Evolutionary conservation across 805 yeast genomes (phyloP), one percentile per base, ranked within the genome.

Genomic region (Metschnikowia koreensis): DNA sequence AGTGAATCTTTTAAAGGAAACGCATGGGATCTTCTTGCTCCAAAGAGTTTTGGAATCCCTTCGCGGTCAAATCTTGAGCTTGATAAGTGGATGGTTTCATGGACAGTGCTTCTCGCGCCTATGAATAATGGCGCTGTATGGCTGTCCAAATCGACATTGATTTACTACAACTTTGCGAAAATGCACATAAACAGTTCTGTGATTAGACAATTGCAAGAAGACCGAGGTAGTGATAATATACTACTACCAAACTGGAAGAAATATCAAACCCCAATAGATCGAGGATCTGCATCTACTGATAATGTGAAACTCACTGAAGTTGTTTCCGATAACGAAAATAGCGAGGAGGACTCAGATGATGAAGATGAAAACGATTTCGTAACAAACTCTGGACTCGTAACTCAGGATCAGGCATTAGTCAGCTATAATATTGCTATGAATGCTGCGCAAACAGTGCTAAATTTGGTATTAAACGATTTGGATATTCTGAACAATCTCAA

Each of bases 61-160:
- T 84, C 87, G 62, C 81, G 79, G 57, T 77, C 84, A 7, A 85
- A 85, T 61, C 66, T 85, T 51, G 88, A 84, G 52, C 66, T 85
- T 37, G 91, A 85, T 60, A 83, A 80, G 65, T 85, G 91, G 91
- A 85, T 85, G 89, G 88, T 85, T 5, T 84, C 85, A 17, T 85
- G 91, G 91, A 83, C 91, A 0, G 87, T 86, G 10, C 65, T 84
- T 39, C 67, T 85, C 17, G 80, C 87, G 3, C 87, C 88, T 1
- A 75, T 81, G 44, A 76, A 75, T 46, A 80, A 83, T 38, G 77
- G 77, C 1, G 67, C 76, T 0, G 76, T 75, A 10, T 85, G 91
- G 91, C 81, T 87, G 9, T 79, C 87, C 0, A 85, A 85, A 59
- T 82, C 87, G 1, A 84, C 89, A 0, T 69, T 85, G 52, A 80